A percentile compares a stretch with the other conserved stretches of the same genome.
Evolutionary conservation across 2,329 filamentous ascomycete genomes (phyloP).

Genomic region (Colletotrichum paranaense): DNA sequence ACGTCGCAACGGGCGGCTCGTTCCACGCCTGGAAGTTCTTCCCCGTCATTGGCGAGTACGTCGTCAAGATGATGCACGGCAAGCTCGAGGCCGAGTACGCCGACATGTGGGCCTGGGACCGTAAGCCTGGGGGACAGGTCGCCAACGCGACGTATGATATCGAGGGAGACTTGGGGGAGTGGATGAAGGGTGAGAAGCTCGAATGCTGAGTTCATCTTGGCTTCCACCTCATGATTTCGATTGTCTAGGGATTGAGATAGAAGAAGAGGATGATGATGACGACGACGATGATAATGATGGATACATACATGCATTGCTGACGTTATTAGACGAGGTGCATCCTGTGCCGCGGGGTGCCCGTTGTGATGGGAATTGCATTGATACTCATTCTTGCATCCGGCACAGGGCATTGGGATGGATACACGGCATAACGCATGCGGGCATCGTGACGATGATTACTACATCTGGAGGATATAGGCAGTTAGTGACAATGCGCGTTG

Average conservation of each 20-base stretch:
- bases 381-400: neutral
- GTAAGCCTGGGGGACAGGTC: constrained; percentile 51
- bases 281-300: neutral
- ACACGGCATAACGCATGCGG: neutral
- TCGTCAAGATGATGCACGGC: constrained; percentile 60
- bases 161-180: constrained; percentile 52
- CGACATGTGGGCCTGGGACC: constrained; percentile 59
- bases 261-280: neutral
- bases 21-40: constrained; percentile 76
- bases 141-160: constrained; percentile 56
- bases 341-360: neutral
- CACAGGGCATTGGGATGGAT: neutral
- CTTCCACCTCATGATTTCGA: neutral
- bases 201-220: neutral
- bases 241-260: neutral
- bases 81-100: constrained; percentile 50
- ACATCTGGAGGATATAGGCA: neutral
- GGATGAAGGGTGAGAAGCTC: constrained; percentile 32
- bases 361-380: neutral
- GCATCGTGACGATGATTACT: neutral
- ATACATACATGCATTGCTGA: constrained; percentile 4
- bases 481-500: neutral
- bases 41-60: constrained; percentile 70
- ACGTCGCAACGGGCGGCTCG: constrained; percentile 70
- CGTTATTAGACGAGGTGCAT: neutral